phyloP scores from a whole-genome alignment of 2,329 filamentous ascomycete genomes.

The Akanthomyces lecanii region DNA sequence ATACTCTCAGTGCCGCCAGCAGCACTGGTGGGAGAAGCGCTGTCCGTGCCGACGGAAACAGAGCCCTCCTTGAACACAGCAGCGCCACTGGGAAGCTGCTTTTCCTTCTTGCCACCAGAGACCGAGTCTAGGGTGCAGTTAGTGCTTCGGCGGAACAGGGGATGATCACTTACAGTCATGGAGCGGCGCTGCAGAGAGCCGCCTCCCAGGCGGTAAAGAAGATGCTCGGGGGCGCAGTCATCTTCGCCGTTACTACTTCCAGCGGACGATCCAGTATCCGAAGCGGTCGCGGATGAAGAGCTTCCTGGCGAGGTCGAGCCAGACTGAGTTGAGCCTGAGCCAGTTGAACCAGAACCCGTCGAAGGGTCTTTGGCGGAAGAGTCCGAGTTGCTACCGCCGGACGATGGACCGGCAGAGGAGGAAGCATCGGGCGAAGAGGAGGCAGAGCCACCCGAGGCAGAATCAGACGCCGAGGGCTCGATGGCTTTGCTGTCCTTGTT shows the following conservation, averaged over 20 bases:
- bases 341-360: too few relatives aligned
- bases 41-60: not conserved
- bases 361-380: not conserved
- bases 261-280: not conserved
- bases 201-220: constrained; percentile 18
- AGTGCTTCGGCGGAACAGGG: constrained; percentile 23
- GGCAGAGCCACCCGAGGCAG: not conserved
- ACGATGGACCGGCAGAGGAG: not conserved
- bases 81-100: not conserved
- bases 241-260: not conserved
- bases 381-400: not conserved
- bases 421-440: not conserved
- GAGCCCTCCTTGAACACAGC: constrained; percentile 5
- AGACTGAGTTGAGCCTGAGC: not conserved
- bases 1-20: not conserved
- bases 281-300: not conserved
- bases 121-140: constrained; percentile 26
- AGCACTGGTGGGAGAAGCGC: not conserved
- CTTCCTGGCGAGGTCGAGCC: not conserved
- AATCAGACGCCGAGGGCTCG: not conserved
- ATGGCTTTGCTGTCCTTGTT: not conserved
- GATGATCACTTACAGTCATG: constrained; percentile 24
- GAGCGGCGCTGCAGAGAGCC: constrained; percentile 16
- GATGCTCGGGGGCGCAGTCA: constrained; percentile 17
- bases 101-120: not conserved